Evolutionary conservation across 768 basidiomycete species (phyloP).

Genomic region (Pleurotus tuber-regium): DNA sequence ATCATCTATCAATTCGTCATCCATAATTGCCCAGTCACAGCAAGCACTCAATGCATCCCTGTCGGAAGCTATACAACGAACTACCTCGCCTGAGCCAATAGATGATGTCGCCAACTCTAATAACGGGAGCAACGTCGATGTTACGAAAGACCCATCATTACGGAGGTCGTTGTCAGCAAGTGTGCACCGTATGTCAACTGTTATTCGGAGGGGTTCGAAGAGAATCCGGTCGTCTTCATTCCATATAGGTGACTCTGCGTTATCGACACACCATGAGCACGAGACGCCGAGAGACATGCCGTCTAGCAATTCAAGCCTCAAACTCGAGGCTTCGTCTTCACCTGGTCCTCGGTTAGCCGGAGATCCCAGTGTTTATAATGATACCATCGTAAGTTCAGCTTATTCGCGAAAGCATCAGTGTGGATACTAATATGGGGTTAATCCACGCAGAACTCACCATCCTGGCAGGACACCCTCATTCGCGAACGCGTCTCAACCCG

Average conservation of each 20-base stretch:
- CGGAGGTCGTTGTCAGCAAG: conserved; percentile 19
- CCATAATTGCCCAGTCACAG: too few relatives aligned
- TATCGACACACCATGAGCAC: background rate
- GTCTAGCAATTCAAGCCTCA: background rate
- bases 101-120: too few relatives aligned
- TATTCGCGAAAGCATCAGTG: too few relatives aligned
- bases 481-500: conserved; percentile 84
- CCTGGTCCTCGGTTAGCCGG: conserved; percentile 48
- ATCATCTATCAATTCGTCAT: too few relatives aligned
- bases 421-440: too few relatives aligned
- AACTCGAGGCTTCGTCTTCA: background rate
- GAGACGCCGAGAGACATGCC: background rate
- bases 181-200: conserved; percentile 15
- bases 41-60: too few relatives aligned
- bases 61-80: too few relatives aligned
- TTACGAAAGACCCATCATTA: conserved; percentile 4
- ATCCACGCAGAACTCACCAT: conserved; percentile 31
- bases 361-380: conserved; percentile 54
- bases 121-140: too few relatives aligned
- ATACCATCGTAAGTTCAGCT: conserved; percentile 43
- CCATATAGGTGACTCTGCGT: conserved; percentile 8
- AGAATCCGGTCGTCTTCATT: background rate
- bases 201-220: conserved; percentile 9
- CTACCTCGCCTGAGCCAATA: too few relatives aligned
- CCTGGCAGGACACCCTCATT: conserved; percentile 68